Conservation (phyloP, 2,329 filamentous ascomycete genomes). For the Lasiodiplodia citricola region DNA sequence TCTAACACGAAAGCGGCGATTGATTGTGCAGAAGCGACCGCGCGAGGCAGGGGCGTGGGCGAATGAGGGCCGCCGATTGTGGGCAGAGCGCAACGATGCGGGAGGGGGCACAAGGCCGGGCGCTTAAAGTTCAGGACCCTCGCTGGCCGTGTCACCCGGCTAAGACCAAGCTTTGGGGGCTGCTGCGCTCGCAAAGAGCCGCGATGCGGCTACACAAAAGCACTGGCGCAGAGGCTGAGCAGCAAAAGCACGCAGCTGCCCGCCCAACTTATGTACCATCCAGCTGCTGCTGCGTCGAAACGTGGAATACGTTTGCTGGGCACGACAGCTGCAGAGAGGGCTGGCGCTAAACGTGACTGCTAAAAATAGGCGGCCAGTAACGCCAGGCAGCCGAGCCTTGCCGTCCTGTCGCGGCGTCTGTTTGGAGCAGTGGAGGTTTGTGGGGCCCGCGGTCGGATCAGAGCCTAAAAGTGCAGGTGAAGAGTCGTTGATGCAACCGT, state of each 20-base stretch:
- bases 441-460: neutral
- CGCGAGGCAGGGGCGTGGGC: constrained; percentile 13
- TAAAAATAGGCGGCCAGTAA: constrained; percentile 19
- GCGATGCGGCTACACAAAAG: constrained; percentile 12
- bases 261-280: neutral
- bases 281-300: neutral
- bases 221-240: constrained; percentile 2
- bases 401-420: neutral
- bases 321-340: neutral
- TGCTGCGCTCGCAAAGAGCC: constrained; percentile 17
- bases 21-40: constrained; percentile 25
- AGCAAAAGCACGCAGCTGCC: constrained; percentile 5
- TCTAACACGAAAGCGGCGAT: constrained; percentile 16
- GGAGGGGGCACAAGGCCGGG: constrained; percentile 22
- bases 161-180: constrained; percentile 18
- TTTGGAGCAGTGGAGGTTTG: neutral
- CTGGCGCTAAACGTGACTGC: constrained; percentile 18
- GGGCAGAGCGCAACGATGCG: constrained; percentile 5
- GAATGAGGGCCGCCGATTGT: constrained; percentile 13
- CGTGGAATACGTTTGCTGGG: constrained; percentile 8
- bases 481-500: neutral
- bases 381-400: neutral
- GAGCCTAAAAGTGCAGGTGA: constrained; percentile 17
- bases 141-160: constrained; percentile 12
- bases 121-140: constrained; percentile 19